Conservation (phyloP, 129 eudicot genomes). For the Smallanthus sonchifolius region DNA sequence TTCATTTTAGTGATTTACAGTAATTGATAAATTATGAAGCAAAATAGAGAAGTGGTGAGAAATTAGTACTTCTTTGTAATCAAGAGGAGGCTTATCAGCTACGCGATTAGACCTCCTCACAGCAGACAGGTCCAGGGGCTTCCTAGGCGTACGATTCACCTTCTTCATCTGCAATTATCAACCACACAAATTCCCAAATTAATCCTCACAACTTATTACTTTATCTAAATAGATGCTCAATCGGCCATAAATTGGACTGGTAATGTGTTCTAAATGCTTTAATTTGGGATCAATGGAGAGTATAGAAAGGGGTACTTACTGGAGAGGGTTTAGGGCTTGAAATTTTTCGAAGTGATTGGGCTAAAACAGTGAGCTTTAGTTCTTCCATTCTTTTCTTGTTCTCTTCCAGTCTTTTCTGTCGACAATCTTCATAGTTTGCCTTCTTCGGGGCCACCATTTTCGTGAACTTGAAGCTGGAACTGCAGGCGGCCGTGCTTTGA, state of each 20-base stretch:
- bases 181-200: background rate
- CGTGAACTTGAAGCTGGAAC: constrained; percentile 12
- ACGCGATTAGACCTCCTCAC: constrained; percentile 67
- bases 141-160: constrained; percentile 43
- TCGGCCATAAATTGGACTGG: background rate
- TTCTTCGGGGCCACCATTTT: constrained; percentile 46
- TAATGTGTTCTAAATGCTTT: background rate
- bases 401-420: constrained; percentile 57
- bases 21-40: background rate
- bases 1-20: no score
- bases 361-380: constrained; percentile 59
- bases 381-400: constrained; percentile 71
- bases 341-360: constrained; percentile 37
- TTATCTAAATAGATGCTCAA: background rate
- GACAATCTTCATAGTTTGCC: constrained; percentile 47
- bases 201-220: background rate
- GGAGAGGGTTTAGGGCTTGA: constrained; percentile 46
- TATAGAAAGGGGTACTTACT: constrained; percentile 10
- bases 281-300: background rate
- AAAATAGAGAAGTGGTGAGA: background rate
- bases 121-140: constrained; percentile 36
- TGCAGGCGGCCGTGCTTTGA: constrained; percentile 3
- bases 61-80: constrained; percentile 57
- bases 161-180: constrained; percentile 49
- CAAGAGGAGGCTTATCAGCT: constrained; percentile 58